Conservation (phyloP, 2,329 filamentous ascomycete species). For the Xylaria sp. region DNA sequence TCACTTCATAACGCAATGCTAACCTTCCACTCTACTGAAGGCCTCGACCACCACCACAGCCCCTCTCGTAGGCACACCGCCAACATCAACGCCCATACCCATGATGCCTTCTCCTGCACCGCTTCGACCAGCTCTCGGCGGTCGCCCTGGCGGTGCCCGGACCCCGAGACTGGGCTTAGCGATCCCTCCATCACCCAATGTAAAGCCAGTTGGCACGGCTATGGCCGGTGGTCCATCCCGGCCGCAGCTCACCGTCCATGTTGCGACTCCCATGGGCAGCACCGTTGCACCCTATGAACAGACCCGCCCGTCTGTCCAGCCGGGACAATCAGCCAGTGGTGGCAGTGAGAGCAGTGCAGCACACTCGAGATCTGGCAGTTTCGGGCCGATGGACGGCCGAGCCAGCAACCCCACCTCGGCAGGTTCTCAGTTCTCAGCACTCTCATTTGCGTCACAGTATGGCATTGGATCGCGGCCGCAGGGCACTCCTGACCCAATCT, state of each 20-base stretch:
- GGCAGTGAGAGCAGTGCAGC: conserved; percentile 83
- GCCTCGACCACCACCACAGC: conserved; percentile 40
- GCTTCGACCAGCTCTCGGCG: conserved; percentile 83
- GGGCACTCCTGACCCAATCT: conserved; percentile 84
- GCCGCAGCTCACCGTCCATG: conserved; percentile 78
- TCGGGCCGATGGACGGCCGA: conserved; percentile 78
- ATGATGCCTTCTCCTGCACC: conserved; percentile 82
- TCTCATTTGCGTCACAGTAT: conserved; percentile 81
- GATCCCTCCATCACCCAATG: conserved; percentile 88
- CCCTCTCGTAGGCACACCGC: conserved; percentile 43
- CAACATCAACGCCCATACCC: conserved; percentile 53
- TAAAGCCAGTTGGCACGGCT: conserved; percentile 75
- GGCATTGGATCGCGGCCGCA: conserved; percentile 74
- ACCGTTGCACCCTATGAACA: conserved; percentile 77
- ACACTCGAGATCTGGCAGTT: conserved; percentile 86
- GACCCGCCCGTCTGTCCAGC: conserved; percentile 63
- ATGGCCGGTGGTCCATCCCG: conserved; percentile 58
- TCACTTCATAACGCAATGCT: conserved; percentile 44
- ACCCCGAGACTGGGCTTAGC: conserved; percentile 85
- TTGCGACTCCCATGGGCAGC: conserved; percentile 90
- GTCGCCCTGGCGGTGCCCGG: conserved; percentile 69
- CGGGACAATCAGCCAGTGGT: conserved; percentile 75
- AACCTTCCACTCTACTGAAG: conserved; percentile 45
- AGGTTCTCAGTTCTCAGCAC: conserved; percentile 84
- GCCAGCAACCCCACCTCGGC: conserved; percentile 86